Evolutionary conservation across 108 stramenopile genomes (phyloP).

Genomic region (Skeletonema costatum): DNA sequence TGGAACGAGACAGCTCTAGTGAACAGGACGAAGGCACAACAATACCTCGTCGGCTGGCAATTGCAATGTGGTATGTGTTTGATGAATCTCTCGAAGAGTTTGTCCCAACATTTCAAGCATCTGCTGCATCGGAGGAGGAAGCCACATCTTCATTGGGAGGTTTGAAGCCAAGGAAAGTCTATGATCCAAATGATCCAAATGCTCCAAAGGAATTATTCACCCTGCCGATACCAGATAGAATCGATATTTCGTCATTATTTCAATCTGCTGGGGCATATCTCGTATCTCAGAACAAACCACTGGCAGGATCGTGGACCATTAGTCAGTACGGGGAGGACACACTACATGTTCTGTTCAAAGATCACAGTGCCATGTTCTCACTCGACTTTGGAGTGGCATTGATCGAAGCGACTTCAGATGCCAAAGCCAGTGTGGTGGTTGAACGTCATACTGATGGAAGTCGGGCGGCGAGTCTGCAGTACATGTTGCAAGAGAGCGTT

Average conservation of each 20-base stretch:
- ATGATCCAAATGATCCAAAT: constrained; percentile 21
- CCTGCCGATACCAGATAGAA: constrained; percentile 18
- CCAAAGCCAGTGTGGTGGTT: constrained; percentile 9
- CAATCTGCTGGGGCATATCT: constrained; percentile 56
- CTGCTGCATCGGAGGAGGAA: not conserved
- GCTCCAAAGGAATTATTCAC: constrained; percentile 28
- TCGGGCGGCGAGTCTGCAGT: constrained; percentile 58
- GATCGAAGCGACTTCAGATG: not conserved
- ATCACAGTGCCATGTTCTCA: constrained; percentile 44
- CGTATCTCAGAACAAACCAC: constrained; percentile 59
- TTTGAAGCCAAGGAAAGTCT: not conserved
- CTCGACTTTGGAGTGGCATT: constrained; percentile 16
- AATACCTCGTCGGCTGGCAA: constrained; percentile 28
- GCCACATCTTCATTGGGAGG: not conserved
- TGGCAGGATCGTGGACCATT: constrained; percentile 54
- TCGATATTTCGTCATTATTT: not conserved
- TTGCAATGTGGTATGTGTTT: constrained; percentile 53
- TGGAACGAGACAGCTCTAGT: not conserved
- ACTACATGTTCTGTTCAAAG: constrained; percentile 32
- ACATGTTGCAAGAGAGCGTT: constrained; percentile 79
- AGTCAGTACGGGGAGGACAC: constrained; percentile 19
- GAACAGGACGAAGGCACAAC: not conserved
- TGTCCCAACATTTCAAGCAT: constrained; percentile 15
- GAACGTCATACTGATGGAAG: constrained; percentile 51
- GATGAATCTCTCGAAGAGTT: constrained; percentile 28